Base-by-base conservation (phyloP, 768 basidiomycete species). In the Candolleomyces efflorescens region DNA sequence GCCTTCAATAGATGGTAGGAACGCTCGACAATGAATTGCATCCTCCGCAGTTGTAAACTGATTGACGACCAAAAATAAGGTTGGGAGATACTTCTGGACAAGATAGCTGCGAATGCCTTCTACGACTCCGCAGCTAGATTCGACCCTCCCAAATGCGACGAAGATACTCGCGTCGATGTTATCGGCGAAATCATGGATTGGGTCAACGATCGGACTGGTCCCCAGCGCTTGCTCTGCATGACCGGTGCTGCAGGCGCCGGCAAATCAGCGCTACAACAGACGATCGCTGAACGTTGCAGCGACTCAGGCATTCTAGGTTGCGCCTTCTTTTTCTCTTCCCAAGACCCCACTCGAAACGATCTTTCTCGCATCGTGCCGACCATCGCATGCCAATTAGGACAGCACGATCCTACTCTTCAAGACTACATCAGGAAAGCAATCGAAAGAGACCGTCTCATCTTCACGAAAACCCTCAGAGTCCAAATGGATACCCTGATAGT, bases 301-400 rank as follows among this genome's bases (percentile, higher is more conserved):
- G 20, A 13, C 11, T 10, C 3, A 12, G n/a, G 46, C 3, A 32
- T 49, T 11, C 27, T 56, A 6, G 55, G 27, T 3, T 45, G 45
- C 5, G 22, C 44, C 7, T 56, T 56, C 44, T 48, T 47, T 46
- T 56, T 56, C 26, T 38, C 37, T 22, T 37, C 26, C 18, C n/a
- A 23, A 38, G 45, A 45, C 26, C 12, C 7, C 9, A 11, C 45
- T 22, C 44, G 55, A 17, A 49, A 56, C 46, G 23, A 49, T 36
- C n/a, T 32, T 20, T 48, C 45, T 3, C 10, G 26, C 2, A 11
- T 56, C n/a, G 11, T 56, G 10, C 45, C 55, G 9, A 56, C 55
- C 24, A 47, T 56, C 46, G 55, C 55, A 20, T 56, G 37, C 47
- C 55, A 56, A 24, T 15, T 56, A 22, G 55, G 44, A 24, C 46